Evolutionary conservation across 139 green algal genomes (phyloP).

Genomic region (Volvox reticuliferus): DNA sequence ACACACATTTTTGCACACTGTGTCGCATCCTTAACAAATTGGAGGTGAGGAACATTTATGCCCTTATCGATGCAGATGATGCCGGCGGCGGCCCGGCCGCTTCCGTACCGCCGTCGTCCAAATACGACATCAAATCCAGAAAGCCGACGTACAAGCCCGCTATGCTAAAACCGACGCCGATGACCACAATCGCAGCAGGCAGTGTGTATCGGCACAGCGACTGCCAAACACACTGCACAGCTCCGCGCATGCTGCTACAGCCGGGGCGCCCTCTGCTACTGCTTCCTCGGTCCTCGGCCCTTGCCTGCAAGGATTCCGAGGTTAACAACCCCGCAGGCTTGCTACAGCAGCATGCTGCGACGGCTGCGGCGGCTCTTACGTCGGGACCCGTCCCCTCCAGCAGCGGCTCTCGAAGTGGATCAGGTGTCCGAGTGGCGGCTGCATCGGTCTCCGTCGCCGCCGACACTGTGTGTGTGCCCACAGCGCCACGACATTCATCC

Average conservation of each 20-base stretch:
- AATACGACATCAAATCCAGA: slow-evolving; percentile 7
- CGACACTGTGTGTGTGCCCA: not conserved
- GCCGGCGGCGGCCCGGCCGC: too few species aligned
- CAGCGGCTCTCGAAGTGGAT: not conserved
- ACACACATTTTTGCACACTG: too few species aligned
- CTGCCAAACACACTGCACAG: not conserved
- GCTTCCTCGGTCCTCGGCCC: too few species aligned
- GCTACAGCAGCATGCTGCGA: not conserved
- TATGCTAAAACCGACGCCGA: slow-evolving; percentile 53
- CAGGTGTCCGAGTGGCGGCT: not conserved
- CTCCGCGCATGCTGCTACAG: too few species aligned
- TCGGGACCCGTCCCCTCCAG: not conserved
- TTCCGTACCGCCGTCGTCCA: not conserved
- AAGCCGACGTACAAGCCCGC: slow-evolving; percentile 54
- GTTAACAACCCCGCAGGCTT: not conserved
- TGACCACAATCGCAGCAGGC: slow-evolving; percentile 41
- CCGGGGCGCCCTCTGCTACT: too few species aligned
- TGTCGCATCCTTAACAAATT: too few species aligned
- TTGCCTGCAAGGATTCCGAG: not conserved
- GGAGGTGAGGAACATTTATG: too few species aligned
- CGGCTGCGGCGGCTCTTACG: not conserved
- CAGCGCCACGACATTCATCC: not conserved
- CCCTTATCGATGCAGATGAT: too few species aligned
- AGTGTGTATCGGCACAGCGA: not conserved
- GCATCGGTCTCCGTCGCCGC: not conserved